These are phyloP conservation scores for Dryas octopetala DNA, from an alignment of 306 rosid genomes.

Conservation along the genomic window DNA sequence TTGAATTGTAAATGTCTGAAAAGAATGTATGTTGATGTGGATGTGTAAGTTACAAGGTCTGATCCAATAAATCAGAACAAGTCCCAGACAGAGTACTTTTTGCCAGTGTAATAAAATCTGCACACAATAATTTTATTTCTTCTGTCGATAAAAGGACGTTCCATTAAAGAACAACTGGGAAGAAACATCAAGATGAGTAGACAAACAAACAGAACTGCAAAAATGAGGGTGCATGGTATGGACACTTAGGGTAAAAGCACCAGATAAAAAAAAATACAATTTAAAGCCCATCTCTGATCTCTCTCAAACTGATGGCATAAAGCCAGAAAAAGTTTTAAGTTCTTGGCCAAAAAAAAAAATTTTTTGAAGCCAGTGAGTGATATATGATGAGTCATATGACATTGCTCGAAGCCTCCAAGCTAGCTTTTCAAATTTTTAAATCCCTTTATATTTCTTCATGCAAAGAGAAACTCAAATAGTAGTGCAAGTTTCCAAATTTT, in stretches of 20 bases:
- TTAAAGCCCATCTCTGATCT: background rate
- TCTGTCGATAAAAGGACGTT: no score
- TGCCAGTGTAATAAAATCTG: background rate
- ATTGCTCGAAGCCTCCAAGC: background rate
- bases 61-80: no score
- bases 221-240: background rate
- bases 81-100: background rate
- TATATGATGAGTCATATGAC: background rate
- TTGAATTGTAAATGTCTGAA: no score
- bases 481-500: background rate
- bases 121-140: background rate
- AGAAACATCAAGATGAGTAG: no score
- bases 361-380: no score
- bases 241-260: background rate
- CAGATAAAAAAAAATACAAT: background rate
- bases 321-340: background rate
- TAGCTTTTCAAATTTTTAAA: no score
- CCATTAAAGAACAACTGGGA: no score
- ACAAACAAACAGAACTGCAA: background rate
- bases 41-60: no score
- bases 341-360: no score
- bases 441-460: background rate
- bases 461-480: background rate
- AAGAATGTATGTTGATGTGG: no score
- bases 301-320: background rate